phyloP scores from a whole-genome alignment of 78 protist genomes.

The Tieghemostelium lacteum region DNA sequence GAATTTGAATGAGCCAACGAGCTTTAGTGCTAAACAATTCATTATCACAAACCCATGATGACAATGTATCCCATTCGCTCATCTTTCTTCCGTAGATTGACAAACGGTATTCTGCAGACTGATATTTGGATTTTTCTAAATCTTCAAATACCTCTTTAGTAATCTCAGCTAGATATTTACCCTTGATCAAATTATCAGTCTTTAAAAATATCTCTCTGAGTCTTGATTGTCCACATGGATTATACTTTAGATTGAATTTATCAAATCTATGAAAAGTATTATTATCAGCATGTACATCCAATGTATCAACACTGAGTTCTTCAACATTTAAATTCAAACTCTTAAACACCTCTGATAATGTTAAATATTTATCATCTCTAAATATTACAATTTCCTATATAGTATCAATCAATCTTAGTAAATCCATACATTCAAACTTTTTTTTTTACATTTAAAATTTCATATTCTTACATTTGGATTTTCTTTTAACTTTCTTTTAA shows the following conservation, averaged over 20 bases:
- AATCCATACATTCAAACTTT: too few species aligned
- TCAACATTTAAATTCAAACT: slow-evolving; percentile 74
- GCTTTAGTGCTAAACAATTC: slow-evolving; percentile 85
- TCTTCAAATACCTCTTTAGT: slow-evolving; percentile 92
- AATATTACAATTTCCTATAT: slow-evolving; percentile 82
- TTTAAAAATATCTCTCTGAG: slow-evolving; percentile 97
- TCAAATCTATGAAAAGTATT: slow-evolving; percentile 93
- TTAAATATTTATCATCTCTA: slow-evolving; percentile 88
- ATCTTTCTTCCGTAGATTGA: slow-evolving; percentile 96
- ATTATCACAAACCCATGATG: slow-evolving; percentile 92
- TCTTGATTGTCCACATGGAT: slow-evolving; percentile 91
- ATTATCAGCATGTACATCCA: slow-evolving; percentile 94
- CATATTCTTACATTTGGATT: slow-evolving; percentile 42
- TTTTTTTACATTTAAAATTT: too few species aligned
- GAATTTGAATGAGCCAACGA: slow-evolving; percentile 98
- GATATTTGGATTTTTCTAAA: slow-evolving; percentile 89
- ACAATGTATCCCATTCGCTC: slow-evolving; percentile 94
- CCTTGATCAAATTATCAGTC: slow-evolving; percentile 94
- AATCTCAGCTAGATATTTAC: slow-evolving; percentile 96
- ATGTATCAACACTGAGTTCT: slow-evolving; percentile 93
- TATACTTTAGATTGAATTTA: slow-evolving; percentile 96
- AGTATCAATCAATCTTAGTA: too few species aligned
- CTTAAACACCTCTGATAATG: slow-evolving; percentile 90
- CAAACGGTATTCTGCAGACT: slow-evolving; percentile 95
- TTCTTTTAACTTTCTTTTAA: slow-evolving; percentile 87